Base-by-base conservation (phyloP, 2,329 filamentous ascomycete genomes). In the Calycina herbarum region DNA sequence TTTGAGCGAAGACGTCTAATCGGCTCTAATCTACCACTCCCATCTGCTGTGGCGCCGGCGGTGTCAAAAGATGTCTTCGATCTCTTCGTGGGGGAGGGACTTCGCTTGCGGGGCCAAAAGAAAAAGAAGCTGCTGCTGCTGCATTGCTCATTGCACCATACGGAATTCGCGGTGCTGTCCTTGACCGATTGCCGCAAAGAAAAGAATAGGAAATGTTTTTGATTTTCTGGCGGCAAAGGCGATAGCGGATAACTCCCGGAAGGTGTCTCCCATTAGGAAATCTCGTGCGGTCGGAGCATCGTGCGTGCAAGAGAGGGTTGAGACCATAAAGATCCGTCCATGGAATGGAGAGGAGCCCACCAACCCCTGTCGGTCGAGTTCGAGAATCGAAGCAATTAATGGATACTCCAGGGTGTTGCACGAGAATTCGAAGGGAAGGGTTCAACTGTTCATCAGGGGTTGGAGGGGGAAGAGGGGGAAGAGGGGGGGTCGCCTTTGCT, bases 171-270 rank as follows among this genome's bases (percentile, higher is more conserved):
- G 42, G 31, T 56, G 13, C 38, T 40, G 38, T 17, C 38, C 38
- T 40, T 40, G 38, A 5, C 3, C 13, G 38, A 40, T 15, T 40
- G 38, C 38, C 38, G 38, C 38, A 40, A 40, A 40, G 11, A 17
- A 29, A 3, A 29, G 27, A 4, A 29, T 3, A 29, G 27, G 27
- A 29, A 29, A 38, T 11, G 10, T 13, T 38, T 38, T 54, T 57
- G 29, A 17, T 57, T 62, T 42, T 56, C n/a, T 31, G 61, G 61
- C 61, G 61, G 48, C 51, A 62, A 57, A 24, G 61, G 61, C 61
- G 48, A 62, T 57, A 57, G 56, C 10, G 8, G 24, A n/a, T 38
- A 35, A 38, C 13, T 29, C 17, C 20, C 7, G 61, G 31, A 27
- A n/a, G 33, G 15, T 29, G 5, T 13, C 38, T 40, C 38, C 45